A percentile compares a stretch with the other conserved stretches of the same genome.
Conservation (phyloP, 2,329 filamentous ascomycete genomes). For the Hymenoscyphus infarciens region DNA sequence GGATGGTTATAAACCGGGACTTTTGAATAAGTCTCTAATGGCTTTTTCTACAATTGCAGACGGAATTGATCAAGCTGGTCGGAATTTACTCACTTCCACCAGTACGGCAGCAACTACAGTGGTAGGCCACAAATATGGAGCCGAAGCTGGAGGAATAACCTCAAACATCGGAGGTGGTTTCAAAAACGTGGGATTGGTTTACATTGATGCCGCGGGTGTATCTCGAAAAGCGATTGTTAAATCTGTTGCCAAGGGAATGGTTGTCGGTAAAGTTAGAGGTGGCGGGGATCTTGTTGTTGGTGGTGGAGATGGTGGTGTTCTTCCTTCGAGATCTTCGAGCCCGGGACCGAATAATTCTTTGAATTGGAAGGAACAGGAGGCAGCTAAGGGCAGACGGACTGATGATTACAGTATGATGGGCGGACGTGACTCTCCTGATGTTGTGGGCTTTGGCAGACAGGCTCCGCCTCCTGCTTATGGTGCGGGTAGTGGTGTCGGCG, state of each 20-base stretch:
- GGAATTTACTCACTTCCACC: conserved; percentile 69
- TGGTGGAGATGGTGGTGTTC: conserved; percentile 41
- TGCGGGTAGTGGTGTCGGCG: neutral
- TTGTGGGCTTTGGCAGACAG: conserved; percentile 28
- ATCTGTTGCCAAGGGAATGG: conserved; percentile 95
- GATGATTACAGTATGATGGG: conserved; percentile 28
- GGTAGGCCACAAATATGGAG: conserved; percentile 84
- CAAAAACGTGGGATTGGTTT: conserved; percentile 95
- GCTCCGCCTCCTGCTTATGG: conserved; percentile 19
- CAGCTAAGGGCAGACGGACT: conserved; percentile 21
- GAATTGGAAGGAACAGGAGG: conserved; percentile 30
- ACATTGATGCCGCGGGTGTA: conserved; percentile 93
- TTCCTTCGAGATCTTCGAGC: conserved; percentile 9
- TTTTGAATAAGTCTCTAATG: conserved; percentile 94
- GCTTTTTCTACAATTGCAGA: conserved; percentile 94
- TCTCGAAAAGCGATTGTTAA: conserved; percentile 87
- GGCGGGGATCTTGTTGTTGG: conserved; percentile 73
- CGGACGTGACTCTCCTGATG: conserved; percentile 23
- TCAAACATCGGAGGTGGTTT: conserved; percentile 76
- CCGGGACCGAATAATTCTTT: conserved; percentile 4
- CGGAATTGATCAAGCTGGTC: conserved; percentile 83
- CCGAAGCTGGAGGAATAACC: conserved; percentile 77
- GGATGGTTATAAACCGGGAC: conserved; percentile 74
- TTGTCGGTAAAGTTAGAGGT: conserved; percentile 73
- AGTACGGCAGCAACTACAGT: conserved; percentile 79